Evolutionary conservation across 2,329 filamentous ascomycete genomes (phyloP), one percentile per base, ranked within the genome.

Genomic region (Cercospora janseana): DNA sequence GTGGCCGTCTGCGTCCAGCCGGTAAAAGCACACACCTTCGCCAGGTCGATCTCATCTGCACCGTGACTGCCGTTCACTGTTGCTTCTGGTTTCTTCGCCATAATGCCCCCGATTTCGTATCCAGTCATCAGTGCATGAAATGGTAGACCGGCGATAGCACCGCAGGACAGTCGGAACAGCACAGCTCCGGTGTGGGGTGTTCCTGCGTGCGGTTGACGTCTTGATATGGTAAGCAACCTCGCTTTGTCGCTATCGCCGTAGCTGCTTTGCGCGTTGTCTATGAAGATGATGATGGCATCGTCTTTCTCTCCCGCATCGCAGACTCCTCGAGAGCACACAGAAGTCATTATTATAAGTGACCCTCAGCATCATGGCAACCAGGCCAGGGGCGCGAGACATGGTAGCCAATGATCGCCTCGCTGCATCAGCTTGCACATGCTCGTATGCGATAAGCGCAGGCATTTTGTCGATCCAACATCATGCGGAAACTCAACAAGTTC

Each of bases 41-140:
- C 62, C 8, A 64, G 50, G 49, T 63, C 62, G 16, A 55, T 55
- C 13, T 59, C 60, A 38, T 60, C 59, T 3, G 45, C 50, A 29
- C 28, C 38, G n/a, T 49, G 46, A 12, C 46, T 55, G 21, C 56
- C 59, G 46, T 51, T 45, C 13, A 52, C 47, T 8, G 60, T 54
- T 31, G 55, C 61, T 10, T 53, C 52, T 5, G 54, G 57, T 26
- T 51, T 47, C 8, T 60, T 56, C 6, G 58, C 51, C 61, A 63
- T 63, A 13, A 24, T 29, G 13, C 9, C 27, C 13, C 16, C 9
- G 28, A 7, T 15, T 15, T 4, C n/a, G 6, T 1, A 5, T 40
- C 7, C n/a, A 23, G 8, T 13, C 2, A 26, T 12, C 5, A 26
- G 12, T 13, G 41, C 27, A 28, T 21, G 21, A 23, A n/a, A 26